Conservation (phyloP, 106 monocot species). For the Chionographis japonica region DNA sequence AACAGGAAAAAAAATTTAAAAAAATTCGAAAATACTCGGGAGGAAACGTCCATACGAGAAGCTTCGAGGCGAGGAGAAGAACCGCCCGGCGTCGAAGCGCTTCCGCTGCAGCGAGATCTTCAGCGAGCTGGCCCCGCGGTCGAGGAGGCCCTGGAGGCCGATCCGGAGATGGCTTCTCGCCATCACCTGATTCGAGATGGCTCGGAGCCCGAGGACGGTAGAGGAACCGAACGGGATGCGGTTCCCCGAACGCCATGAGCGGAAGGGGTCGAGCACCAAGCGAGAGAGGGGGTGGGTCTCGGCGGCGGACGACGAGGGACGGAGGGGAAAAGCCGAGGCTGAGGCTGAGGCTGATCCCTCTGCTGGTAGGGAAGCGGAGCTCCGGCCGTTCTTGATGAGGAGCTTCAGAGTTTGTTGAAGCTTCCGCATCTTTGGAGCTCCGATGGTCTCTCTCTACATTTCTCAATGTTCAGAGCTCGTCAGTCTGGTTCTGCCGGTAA, state of each 20-base stretch:
- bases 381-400: too few relatives aligned
- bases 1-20: too few relatives aligned
- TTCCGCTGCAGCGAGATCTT: slow-evolving; percentile 18
- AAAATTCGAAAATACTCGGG: too few relatives aligned
- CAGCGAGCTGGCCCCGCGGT: slow-evolving; percentile 6
- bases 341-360: too few relatives aligned
- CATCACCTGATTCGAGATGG: background rate
- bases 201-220: background rate
- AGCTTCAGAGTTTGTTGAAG: too few relatives aligned
- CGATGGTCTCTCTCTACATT: too few relatives aligned
- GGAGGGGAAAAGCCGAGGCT: too few relatives aligned
- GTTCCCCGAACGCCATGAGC: slow-evolving; percentile 1
- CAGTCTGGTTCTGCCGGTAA: too few relatives aligned
- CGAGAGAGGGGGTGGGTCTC: background rate
- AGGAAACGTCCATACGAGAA: slow-evolving; percentile 8
- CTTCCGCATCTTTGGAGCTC: too few relatives aligned
- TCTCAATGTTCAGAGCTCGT: too few relatives aligned
- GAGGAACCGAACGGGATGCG: slow-evolving; percentile 1
- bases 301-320: background rate
- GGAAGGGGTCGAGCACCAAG: slow-evolving; percentile 2
- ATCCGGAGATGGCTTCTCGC: background rate
- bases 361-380: too few relatives aligned
- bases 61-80: slow-evolving; percentile 5
- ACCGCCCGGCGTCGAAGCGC: background rate
- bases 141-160: background rate